Evolutionary conservation across 768 basidiomycete species (phyloP), one percentile per base, ranked within the genome.

Genomic region (Hortiboletus flavorubellus): DNA sequence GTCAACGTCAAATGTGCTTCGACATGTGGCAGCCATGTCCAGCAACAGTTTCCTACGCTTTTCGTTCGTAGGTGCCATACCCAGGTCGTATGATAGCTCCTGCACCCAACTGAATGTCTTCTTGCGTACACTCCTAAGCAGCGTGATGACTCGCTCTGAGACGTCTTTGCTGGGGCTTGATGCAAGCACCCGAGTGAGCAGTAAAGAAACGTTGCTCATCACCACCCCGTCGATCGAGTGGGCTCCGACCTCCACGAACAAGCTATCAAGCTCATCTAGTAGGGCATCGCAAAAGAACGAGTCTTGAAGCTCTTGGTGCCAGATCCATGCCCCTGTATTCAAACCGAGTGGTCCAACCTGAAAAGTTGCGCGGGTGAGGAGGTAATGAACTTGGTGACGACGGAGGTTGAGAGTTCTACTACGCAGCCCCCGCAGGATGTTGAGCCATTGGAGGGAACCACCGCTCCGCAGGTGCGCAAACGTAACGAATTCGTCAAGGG

Each of bases 291-390:
- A 41, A 5, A 41, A 41, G 9, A 2, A 21, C 12, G 38, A 8
- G 8, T 38, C 38, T n/a, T 38, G 38, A 38, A 38, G 38, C 38
- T 38, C 38, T n/a, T 38, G 40, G 6, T 41, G 40, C 40, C 40
- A 41, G 0, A 41, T 6, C 18, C 12, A 21, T 11, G 12, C 9
- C 40, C 40, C 40, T 34, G 30, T n/a, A 31, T 46, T 18, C 6
- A 34, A 2, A 14, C 43, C 55, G 4, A 80, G 49, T 1, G 80
- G 60, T 26, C 39, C 45, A 2, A 48, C 52, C 18, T 48, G 38
- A 23, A 33, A 41, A 6, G 7, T 11, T 2, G 40, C 18, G 5
- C 21, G 18, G 5, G 40, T 1, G 5, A 41, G 21, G 12, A 41
- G 40, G 12, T 12, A 18, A 14, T 41, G 21, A 41, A 41, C 40